phyloP scores from a whole-genome alignment of 1,284 basidiomycete genomes.

The Farysia itapuensis region DNA sequence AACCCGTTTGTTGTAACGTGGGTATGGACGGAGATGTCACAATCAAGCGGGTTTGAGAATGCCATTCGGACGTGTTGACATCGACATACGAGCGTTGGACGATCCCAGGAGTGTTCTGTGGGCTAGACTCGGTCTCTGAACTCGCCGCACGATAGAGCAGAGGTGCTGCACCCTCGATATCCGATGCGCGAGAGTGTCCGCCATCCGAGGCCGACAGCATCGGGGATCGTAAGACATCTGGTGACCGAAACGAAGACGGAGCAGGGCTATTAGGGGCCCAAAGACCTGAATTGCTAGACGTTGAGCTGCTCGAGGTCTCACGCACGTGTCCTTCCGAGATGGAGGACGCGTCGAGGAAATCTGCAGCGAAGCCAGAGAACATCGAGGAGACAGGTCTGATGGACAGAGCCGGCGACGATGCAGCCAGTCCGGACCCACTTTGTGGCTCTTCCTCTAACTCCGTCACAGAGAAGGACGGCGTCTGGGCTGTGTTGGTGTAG shows the following conservation, averaged over 20 bases:
- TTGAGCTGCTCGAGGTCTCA: constrained; percentile 12
- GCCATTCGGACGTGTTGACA: constrained; percentile 18
- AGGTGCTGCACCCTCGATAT: background rate
- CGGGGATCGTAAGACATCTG: constrained; percentile 5
- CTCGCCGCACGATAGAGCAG: constrained; percentile 6
- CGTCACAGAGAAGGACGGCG: constrained; percentile 36
- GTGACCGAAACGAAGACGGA: constrained; percentile 10
- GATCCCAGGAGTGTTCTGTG: constrained; percentile 17
- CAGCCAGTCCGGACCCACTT: constrained; percentile 4
- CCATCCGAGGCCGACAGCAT: constrained; percentile 1
- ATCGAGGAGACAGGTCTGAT: constrained; percentile 46
- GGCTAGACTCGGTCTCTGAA: constrained; percentile 23
- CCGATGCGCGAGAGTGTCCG: background rate
- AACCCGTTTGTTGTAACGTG: constrained; percentile 13
- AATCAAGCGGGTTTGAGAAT: constrained; percentile 33
- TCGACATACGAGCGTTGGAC: constrained; percentile 24
- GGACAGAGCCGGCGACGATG: constrained; percentile 40
- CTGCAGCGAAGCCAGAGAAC: constrained; percentile 41
- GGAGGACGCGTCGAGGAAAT: constrained; percentile 35
- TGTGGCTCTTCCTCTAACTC: constrained; percentile 18
- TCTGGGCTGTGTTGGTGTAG: constrained; percentile 11
- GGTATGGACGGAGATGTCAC: constrained; percentile 28
- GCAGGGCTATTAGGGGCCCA: constrained; percentile 27
- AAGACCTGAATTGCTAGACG: constrained; percentile 15
- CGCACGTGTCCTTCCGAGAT: constrained; percentile 17